A percentile compares a stretch with the other conserved stretches of the same genome.
Evolutionary conservation across 768 basidiomycete genomes (phyloP).

Genomic region (Suillus plorans): DNA sequence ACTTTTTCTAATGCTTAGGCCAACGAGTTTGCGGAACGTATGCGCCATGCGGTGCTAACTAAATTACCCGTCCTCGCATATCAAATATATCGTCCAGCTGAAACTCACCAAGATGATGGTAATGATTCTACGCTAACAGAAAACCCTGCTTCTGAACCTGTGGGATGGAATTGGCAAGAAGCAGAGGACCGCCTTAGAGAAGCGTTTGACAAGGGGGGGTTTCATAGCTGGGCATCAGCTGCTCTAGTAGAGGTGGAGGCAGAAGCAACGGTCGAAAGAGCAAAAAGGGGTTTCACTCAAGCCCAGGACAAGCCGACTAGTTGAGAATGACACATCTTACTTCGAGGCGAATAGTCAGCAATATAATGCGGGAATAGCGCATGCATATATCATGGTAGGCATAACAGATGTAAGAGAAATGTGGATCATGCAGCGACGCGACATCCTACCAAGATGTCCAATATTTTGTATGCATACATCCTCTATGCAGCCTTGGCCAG

Average conservation of each 20-base stretch:
- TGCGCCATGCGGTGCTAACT: slow-evolving; percentile 49
- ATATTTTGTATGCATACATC: slow-evolving; percentile 4
- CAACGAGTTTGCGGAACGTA: slow-evolving; percentile 56
- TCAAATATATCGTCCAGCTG: slow-evolving; percentile 49
- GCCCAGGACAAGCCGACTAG: background rate
- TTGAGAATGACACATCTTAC: background rate
- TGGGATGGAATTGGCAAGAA: slow-evolving; percentile 50
- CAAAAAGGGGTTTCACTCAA: slow-evolving; percentile 14
- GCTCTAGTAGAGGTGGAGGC: slow-evolving; percentile 56
- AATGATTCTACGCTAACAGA: background rate
- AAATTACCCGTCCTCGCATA: slow-evolving; percentile 50
- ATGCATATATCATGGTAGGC: slow-evolving; percentile 23
- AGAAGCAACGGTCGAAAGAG: slow-evolving; percentile 52
- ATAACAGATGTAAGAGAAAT: slow-evolving; percentile 19
- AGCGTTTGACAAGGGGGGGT: slow-evolving; percentile 61
- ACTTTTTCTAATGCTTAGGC: slow-evolving; percentile 36
- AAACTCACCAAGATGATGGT: slow-evolving; percentile 23
- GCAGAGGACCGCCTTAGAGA: slow-evolving; percentile 52
- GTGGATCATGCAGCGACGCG: slow-evolving; percentile 11
- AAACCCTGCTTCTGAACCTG: background rate
- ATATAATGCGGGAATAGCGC: slow-evolving; percentile 1
- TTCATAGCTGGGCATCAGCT: slow-evolving; percentile 54
- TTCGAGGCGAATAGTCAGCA: background rate
- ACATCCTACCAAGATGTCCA: slow-evolving; percentile 7
- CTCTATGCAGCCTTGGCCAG: slow-evolving; percentile 51